Conservation (phyloP, 2,329 filamentous ascomycete genomes). For the Penicillium thymicola region DNA sequence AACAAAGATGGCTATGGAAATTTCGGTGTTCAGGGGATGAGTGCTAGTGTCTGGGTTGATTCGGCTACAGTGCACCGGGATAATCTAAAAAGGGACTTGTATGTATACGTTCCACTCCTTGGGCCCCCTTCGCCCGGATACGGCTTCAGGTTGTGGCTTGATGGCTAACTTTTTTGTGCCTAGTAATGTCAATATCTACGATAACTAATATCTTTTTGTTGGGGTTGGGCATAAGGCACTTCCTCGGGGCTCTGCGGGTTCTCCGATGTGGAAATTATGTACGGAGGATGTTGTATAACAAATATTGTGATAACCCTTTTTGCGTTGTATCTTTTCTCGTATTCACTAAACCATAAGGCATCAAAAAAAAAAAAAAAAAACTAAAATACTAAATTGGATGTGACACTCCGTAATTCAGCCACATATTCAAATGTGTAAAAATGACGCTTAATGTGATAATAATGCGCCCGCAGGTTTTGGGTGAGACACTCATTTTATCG, state of each 20-base stretch:
- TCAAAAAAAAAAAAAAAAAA: neutral
- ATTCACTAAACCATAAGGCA: neutral
- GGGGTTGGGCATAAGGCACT: neutral
- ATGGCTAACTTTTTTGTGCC: neutral
- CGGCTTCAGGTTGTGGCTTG: neutral
- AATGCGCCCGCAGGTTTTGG: neutral
- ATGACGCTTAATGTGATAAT: neutral
- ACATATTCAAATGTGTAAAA: neutral
- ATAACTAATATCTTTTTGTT: conserved; percentile 4
- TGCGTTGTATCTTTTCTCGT: neutral
- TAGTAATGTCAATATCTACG: conserved; percentile 14
- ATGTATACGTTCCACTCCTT: neutral
- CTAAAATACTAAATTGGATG: neutral
- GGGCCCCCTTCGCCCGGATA: neutral
- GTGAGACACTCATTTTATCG: conserved; percentile 3
- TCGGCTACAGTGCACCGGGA: conserved; percentile 40
- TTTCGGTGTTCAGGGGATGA: conserved; percentile 54
- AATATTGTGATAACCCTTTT: neutral
- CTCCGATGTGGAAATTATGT: neutral
- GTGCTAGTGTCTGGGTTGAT: conserved; percentile 62
- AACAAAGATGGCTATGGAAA: conserved; percentile 57
- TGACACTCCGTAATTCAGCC: neutral
- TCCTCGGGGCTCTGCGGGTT: neutral
- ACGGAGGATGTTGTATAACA: neutral
- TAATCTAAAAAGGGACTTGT: conserved; percentile 13